Percentiles rank a stretch among this genome's conserved stretches.
phyloP scores from a whole-genome alignment of 2,329 filamentous ascomycete species.

The Geoglossum cookeanum region DNA sequence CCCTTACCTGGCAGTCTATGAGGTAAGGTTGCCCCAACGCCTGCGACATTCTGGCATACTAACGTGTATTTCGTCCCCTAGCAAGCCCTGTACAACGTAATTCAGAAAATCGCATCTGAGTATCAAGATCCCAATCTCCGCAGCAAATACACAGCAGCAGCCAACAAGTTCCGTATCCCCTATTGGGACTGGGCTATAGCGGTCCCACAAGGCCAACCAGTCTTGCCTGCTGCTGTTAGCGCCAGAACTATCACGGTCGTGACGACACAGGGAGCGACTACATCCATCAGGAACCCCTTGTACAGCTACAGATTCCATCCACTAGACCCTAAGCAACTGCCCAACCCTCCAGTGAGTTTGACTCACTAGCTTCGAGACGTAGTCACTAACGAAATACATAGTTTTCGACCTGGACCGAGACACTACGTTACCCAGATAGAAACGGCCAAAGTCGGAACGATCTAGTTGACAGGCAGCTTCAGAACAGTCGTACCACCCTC shows the following conservation, averaged over 20 bases:
- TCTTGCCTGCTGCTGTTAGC: slow-evolving; percentile 29
- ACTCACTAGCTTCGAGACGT: neutral
- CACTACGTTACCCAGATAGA: slow-evolving; percentile 35
- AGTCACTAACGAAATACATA: slow-evolving; percentile 15
- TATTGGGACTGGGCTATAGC: slow-evolving; percentile 32
- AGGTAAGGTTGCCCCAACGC: slow-evolving; percentile 22
- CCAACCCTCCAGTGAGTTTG: slow-evolving; percentile 37
- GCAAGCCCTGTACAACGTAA: slow-evolving; percentile 21
- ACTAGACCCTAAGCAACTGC: slow-evolving; percentile 37
- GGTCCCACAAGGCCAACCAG: slow-evolving; percentile 29
- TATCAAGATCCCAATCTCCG: slow-evolving; percentile 28
- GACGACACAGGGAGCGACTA: slow-evolving; percentile 33
- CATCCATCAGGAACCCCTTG: slow-evolving; percentile 41
- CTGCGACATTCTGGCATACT: neutral
- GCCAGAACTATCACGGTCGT: slow-evolving; percentile 25
- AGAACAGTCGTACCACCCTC: slow-evolving; percentile 33
- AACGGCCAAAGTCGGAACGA: slow-evolving; percentile 36
- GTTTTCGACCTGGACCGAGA: slow-evolving; percentile 41
- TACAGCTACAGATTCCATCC: slow-evolving; percentile 42
- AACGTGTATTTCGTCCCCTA: slow-evolving; percentile 7
- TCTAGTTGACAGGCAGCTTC: slow-evolving; percentile 31
- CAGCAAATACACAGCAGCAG: slow-evolving; percentile 27
- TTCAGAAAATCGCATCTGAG: slow-evolving; percentile 20
- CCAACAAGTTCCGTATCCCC: slow-evolving; percentile 24
- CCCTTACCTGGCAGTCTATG: slow-evolving; percentile 48